Conservation (phyloP, 2,329 filamentous ascomycete genomes). For the Aspergillus latus region DNA sequence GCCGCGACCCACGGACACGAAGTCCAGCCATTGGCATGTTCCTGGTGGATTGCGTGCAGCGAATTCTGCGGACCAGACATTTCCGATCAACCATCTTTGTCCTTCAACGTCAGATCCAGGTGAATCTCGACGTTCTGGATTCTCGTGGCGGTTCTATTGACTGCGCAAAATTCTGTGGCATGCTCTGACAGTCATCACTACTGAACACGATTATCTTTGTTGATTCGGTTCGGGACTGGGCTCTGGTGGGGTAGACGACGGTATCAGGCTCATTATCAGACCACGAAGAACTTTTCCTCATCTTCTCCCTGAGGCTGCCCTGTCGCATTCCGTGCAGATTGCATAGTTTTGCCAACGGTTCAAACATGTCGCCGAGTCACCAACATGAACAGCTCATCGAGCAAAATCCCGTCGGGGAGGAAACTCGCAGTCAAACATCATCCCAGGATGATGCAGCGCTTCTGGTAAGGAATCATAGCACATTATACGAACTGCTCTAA, state of each 20-base stretch:
- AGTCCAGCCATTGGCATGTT: constrained; percentile 13
- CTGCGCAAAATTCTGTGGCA: background rate
- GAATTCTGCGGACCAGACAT: constrained; percentile 22
- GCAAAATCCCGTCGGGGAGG: constrained; percentile 27
- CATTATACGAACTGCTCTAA: constrained; percentile 10
- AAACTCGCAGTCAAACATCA: constrained; percentile 25
- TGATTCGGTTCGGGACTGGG: constrained; percentile 13
- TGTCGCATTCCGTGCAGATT: background rate
- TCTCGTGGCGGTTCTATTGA: background rate
- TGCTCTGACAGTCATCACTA: constrained; percentile 3
- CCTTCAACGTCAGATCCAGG: constrained; percentile 8
- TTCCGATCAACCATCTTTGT: constrained; percentile 17
- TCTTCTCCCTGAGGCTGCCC: background rate
- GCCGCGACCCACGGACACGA: constrained; percentile 18
- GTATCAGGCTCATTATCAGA: constrained; percentile 17
- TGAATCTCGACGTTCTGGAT: constrained; percentile 1
- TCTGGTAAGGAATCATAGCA: constrained; percentile 29
- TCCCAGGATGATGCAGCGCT: constrained; percentile 39
- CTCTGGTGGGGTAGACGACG: constrained; percentile 14
- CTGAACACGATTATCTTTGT: constrained; percentile 5
- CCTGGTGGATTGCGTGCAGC: constrained; percentile 13
- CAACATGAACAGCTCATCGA: constrained; percentile 26
- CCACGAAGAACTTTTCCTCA: constrained; percentile 6
- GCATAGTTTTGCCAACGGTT: background rate
- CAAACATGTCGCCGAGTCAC: constrained; percentile 19